Base-by-base conservation (phyloP, 73 alveolate species). In the Paramecium tetraurelia region DNA sequence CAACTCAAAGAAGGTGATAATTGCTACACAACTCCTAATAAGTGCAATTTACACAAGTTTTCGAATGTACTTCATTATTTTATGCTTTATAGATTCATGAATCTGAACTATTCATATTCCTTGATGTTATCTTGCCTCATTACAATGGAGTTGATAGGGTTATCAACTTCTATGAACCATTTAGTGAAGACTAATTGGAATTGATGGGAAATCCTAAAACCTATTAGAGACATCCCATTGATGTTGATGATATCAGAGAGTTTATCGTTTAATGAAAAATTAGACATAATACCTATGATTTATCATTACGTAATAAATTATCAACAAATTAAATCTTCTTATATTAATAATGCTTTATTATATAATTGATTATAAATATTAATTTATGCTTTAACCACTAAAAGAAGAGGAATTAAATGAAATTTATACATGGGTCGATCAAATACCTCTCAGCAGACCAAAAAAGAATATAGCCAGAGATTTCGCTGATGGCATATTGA, bases 361-460 rank as follows among this genome's bases (percentile, higher is more conserved):
- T 53, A 53, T 53, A 53, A 53, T 53, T 53, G 69, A n/a, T n/a
- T 53, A 53, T n/a, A 53, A 53, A n/a, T n/a, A 53, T 53, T 41
- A 80, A 43, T 44, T 40, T 5, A 80, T 80, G 90, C 72, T 44
- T 41, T 80, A 80, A 80, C 90, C 90, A 44, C 75, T 80, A n/a
- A 80, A 33, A 46, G 99, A 96, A 70, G 96, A 94, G 63, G 98
- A 96, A 93, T 89, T 96, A 92, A 95, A 96, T 96, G 93, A 94
- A 76, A 96, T 97, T 21, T 97, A 97, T 93, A 95, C 96, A 85
- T 97, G 99, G 99, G 99, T 97, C 7, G 99, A 97, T 92, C 94
- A 95, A 58, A 92, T 96, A 7, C 97, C 96, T 57, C 93, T 97
- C 43, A 95, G 98, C 29, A 93, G 98, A 10, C 99, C 98, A 24